Conservation (phyloP, 140 eudicot genomes). For the Bidens hawaiensis region DNA sequence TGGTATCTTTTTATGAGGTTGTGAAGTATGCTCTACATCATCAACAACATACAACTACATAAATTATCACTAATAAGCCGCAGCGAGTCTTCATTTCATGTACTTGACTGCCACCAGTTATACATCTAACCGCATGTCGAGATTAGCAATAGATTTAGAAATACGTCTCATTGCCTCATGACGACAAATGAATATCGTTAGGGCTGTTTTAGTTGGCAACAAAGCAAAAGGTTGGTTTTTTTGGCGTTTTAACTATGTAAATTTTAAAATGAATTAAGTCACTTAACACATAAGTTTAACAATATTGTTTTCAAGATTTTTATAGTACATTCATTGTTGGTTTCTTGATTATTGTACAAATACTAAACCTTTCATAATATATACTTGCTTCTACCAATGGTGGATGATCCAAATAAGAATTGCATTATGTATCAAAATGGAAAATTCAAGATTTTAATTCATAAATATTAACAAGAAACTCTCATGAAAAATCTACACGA, state of each 20-base stretch:
- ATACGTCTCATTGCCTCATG: conserved; percentile 25
- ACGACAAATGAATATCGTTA: conserved; percentile 10
- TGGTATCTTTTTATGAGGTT: conserved; percentile 87
- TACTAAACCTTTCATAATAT: neutral
- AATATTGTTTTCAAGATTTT: no score
- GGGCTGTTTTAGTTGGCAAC: conserved; percentile 5
- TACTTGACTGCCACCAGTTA: neutral
- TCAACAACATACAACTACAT: conserved; percentile 31
- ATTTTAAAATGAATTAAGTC: conserved; percentile 1
- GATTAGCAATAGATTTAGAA: conserved; percentile 32
- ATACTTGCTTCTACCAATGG: neutral
- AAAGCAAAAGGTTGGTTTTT: conserved; percentile 13
- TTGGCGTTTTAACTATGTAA: conserved; percentile 19
- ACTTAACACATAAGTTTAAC: neutral
- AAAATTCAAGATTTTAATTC: neutral
- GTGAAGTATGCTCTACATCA: conserved; percentile 67
- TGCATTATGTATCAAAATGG: neutral
- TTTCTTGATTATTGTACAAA: neutral
- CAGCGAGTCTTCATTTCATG: conserved; percentile 25
- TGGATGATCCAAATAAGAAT: neutral
- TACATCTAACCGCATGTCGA: conserved; percentile 3
- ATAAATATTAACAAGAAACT: neutral
- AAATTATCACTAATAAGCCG: conserved; percentile 13
- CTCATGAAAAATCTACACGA: conserved; percentile 1
- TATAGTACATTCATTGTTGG: neutral